Percentiles rank a stretch among this genome's conserved stretches.
Conservation (phyloP, 164 flowering plant genomes). For the Liriodendron chinense region DNA sequence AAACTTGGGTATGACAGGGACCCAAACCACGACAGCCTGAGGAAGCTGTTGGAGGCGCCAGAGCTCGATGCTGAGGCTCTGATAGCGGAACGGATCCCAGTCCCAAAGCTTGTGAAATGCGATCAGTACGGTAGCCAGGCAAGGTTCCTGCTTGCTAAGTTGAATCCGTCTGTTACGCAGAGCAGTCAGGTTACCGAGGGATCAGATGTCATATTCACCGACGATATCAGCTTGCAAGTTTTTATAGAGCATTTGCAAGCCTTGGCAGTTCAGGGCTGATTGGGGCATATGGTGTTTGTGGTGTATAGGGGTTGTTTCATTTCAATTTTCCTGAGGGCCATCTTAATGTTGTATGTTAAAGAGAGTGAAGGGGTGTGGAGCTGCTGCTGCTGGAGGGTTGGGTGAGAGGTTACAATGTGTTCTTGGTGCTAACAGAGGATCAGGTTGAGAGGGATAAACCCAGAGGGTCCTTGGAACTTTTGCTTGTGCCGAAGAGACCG, state of each 20-base stretch:
- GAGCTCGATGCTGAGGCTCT: slow-evolving; percentile 73
- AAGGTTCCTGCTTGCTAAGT: slow-evolving; percentile 85
- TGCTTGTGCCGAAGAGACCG: too few relatives aligned
- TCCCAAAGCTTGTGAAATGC: slow-evolving; percentile 72
- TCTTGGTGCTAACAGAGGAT: too few relatives aligned
- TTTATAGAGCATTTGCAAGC: slow-evolving; percentile 79
- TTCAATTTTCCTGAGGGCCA: background rate
- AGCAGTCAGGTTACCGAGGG: slow-evolving; percentile 46
- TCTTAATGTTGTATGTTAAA: background rate
- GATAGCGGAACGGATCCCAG: slow-evolving; percentile 70
- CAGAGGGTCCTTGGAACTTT: too few relatives aligned
- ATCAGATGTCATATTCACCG: slow-evolving; percentile 72
- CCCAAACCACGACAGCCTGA: slow-evolving; percentile 69
- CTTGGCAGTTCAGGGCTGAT: slow-evolving; percentile 78
- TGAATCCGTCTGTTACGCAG: slow-evolving; percentile 90
- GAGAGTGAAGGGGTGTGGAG: background rate
- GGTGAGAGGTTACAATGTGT: background rate
- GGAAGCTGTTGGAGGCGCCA: slow-evolving; percentile 81
- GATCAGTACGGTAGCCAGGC: slow-evolving; percentile 94
- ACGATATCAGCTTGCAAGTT: slow-evolving; percentile 83
- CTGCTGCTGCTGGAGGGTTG: background rate
- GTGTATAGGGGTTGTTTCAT: slow-evolving; percentile 1
- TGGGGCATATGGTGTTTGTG: background rate
- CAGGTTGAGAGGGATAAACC: too few relatives aligned
- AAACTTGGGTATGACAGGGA: slow-evolving; percentile 73